Evolutionary conservation across 2,329 filamentous ascomycete species (phyloP).

Genomic region (Pestalotiopsis fici): DNA sequence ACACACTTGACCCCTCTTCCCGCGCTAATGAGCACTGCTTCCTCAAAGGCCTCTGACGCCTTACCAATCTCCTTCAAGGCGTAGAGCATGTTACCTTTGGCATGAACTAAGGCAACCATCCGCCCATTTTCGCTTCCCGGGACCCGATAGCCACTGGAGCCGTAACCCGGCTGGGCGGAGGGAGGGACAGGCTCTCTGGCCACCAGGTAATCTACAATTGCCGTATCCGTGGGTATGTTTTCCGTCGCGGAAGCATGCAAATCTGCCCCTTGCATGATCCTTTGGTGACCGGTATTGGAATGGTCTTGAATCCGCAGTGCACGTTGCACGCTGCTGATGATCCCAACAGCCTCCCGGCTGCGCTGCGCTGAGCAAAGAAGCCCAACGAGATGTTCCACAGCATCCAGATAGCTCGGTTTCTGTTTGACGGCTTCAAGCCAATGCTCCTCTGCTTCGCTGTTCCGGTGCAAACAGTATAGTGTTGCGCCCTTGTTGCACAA

Average conservation of each 20-base stretch:
- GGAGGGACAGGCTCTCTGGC: neutral
- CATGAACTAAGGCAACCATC: constrained; percentile 90
- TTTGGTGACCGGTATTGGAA: constrained; percentile 18
- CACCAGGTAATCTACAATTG: too few relatives aligned
- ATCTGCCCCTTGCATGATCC: constrained; percentile 3
- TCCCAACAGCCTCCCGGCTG: constrained; percentile 79
- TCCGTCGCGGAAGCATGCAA: neutral
- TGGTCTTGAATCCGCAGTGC: constrained; percentile 58
- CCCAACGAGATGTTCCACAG: constrained; percentile 90
- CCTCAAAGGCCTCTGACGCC: constrained; percentile 89
- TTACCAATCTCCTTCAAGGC: constrained; percentile 77
- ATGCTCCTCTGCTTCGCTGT: constrained; percentile 79
- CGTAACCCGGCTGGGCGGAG: constrained; percentile 51
- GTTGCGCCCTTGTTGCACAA: constrained; percentile 92
- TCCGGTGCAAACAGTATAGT: constrained; percentile 78
- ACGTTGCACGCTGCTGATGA: constrained; percentile 83
- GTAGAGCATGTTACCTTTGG: constrained; percentile 98
- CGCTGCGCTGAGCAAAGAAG: constrained; percentile 81
- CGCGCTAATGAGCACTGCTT: constrained; percentile 86
- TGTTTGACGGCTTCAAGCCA: constrained; percentile 85
- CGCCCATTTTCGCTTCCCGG: constrained; percentile 87
- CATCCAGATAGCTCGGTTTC: constrained; percentile 88
- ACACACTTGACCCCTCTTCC: constrained; percentile 72
- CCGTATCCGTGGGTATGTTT: neutral
- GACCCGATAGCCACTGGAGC: constrained; percentile 81